A percentile compares a stretch with the other conserved stretches of the same genome.
phyloP scores from a whole-genome alignment of 176 grass and related monocot species.

The Stipa capillata region DNA sequence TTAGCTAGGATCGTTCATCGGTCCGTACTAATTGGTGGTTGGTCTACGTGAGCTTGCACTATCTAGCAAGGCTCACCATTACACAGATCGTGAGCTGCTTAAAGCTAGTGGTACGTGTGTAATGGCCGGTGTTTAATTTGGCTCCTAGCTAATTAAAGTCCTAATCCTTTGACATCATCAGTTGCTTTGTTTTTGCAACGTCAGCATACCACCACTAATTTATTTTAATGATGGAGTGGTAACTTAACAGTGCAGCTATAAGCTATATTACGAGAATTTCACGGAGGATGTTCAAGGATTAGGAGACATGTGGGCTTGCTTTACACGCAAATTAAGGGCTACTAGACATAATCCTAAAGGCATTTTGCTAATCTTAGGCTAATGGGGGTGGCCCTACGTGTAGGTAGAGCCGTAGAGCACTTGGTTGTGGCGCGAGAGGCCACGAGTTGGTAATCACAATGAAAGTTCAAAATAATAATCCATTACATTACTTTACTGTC shows the following conservation, averaged over 20 bases:
- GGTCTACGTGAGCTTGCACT: not conserved
- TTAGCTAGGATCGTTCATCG: no score
- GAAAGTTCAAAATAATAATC: not conserved
- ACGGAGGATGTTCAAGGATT: conserved; percentile 29
- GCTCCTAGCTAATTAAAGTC: not conserved
- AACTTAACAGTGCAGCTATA: no score
- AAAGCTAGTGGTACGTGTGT: not conserved
- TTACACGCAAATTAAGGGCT: conserved; percentile 29
- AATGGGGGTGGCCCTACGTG: not conserved
- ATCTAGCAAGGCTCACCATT: not conserved
- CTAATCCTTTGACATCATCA: not conserved
- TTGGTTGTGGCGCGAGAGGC: not conserved
- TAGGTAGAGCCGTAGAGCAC: not conserved
- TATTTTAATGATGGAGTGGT: no score
- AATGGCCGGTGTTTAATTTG: not conserved
- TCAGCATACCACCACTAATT: no score
- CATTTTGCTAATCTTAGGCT: not conserved
- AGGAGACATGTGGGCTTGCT: conserved; percentile 36
- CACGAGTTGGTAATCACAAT: not conserved
- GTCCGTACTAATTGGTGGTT: no score
- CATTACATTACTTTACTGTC: no score
- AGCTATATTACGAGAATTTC: not conserved
- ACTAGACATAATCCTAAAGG: no score
- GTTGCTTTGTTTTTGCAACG: no score
- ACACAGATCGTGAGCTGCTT: not conserved